Evolutionary conservation across 306 rosid genomes (phyloP).

Genomic region (Cicer arietinum): DNA sequence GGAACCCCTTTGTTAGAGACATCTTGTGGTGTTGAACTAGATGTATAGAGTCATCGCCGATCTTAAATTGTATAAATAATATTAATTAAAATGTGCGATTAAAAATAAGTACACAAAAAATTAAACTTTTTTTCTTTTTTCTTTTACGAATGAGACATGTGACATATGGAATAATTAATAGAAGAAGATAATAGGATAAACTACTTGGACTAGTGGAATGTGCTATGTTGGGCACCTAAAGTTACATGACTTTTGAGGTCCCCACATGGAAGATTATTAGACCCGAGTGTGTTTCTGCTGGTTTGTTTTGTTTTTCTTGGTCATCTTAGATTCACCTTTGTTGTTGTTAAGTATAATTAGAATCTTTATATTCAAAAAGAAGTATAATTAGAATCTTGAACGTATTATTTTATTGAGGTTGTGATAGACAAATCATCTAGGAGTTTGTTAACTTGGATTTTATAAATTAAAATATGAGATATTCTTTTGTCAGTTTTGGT

Average conservation of each 20-base stretch:
- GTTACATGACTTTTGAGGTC: slow-evolving; percentile 25
- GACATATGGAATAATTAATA: no score
- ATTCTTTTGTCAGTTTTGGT: slow-evolving; percentile 1
- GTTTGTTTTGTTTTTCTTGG: slow-evolving; percentile 17
- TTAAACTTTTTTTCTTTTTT: no score
- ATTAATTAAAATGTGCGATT: no score
- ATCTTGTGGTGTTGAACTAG: no score
- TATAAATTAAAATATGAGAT: neutral
- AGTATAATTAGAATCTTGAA: neutral
- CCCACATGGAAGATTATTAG: slow-evolving; percentile 45
- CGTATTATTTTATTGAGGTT: slow-evolving; percentile 32
- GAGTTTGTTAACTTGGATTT: neutral
- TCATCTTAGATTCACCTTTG: slow-evolving; percentile 7
- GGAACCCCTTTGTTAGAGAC: no score
- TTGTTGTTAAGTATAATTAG: neutral
- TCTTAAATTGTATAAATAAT: no score
- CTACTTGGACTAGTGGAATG: slow-evolving; percentile 41
- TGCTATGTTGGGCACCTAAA: slow-evolving; percentile 39
- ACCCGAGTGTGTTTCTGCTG: slow-evolving; percentile 7
- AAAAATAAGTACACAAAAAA: no score
- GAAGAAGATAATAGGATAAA: neutral
- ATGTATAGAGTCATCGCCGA: no score
- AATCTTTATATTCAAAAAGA: neutral
- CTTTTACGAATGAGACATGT: no score
- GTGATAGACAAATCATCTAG: neutral